Base-by-base conservation (phyloP, 768 basidiomycete genomes). In the Termitomyces sp. region DNA sequence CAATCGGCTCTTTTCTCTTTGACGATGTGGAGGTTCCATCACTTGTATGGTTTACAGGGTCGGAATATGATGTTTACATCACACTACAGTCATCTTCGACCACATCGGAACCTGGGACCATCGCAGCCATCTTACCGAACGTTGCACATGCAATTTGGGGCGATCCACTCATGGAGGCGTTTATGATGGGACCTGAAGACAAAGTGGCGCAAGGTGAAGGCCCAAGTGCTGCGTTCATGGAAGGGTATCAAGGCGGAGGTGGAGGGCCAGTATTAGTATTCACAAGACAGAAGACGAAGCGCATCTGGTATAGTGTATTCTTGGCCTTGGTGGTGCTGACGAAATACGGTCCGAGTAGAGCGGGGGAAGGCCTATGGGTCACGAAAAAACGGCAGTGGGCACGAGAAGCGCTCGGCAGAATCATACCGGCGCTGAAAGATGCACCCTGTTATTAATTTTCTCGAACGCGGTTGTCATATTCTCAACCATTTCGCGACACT, bases 1-100 rank as follows among this genome's bases (percentile, higher is more conserved):
- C 90, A 22, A 89, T 92, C 57, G 85, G 82, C 14, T 84, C 78
- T 51, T 90, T 83, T 66, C 75, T 92, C 14, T 92, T 91, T 61
- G 87, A 89, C 62, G 89, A 92, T 56, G 86, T 84, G 54, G 85
- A 88, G 54, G 84, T 83, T 5, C 88, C 89, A 5, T 81, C 82
- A 3, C 72, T 91, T 14, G 67, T 89, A 30, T 84, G 84, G 79
- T 77, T 86, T 60, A 83, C 85, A 2, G 82, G 81, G 1, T 78
- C 77, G 10, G 80, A 81, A 14, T 77, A 84, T 38, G 80, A 86
- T 57, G 76, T 88, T 9, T 79, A 81, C 62, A 71, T 89, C 54
- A 72, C 77, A 13, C 58, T 79, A 40, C 67, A 68, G 20, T 52
- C 60, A 2, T 41, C 54, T 4, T 59, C 66, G 33, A 50, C 35